Base-by-base conservation (phyloP, 2,329 filamentous ascomycete genomes). In the Penicillium sp. region DNA sequence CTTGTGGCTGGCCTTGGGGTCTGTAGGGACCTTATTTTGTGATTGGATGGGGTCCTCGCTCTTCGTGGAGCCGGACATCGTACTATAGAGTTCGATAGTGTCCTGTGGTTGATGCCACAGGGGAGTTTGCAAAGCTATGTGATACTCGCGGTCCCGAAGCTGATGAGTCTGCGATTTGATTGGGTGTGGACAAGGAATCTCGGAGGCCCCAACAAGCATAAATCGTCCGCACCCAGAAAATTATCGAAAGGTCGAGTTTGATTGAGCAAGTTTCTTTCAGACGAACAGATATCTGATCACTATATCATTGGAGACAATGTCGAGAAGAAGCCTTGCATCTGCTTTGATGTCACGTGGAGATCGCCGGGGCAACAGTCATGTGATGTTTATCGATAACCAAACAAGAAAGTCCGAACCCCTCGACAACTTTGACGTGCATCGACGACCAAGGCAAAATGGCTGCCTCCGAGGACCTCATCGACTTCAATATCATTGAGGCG, bases 401-500 rank as follows among this genome's bases (percentile, higher is more conserved):
- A 60, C 54, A 47, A 13, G 43, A 43, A 47, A 39, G 36, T 39
- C 31, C 45, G 53, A 51, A 45, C 51, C 49, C 59, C 51, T 51
- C 54, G 51, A 47, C 18, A 43, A 38, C 24, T 43, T 50, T 23
- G 42, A 44, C 45, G 24, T 34, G 42, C 42, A 28, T 31, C 84
- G 63, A 85, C 79, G 45, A 42, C 84, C 75, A 7, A 83, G 63
- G 61, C 63, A 65, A 62, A 29, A 76, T 76, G 74, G 67, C 72
- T 63, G 66, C 60, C 53, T 63, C 70, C 41, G 70, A 74, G 38
- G 76, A 78, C 57, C 66, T 76, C 45, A 73, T 79, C 59, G 70
- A 79, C 76, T 97, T 99, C 76, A 89, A 95, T 65, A 83, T 96
- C 58, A 96, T 99, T 74, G 94, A 99, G 76, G 85, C 84, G 43